Conservation (phyloP, 306 rosid genomes). For the Cicer bijugum region DNA sequence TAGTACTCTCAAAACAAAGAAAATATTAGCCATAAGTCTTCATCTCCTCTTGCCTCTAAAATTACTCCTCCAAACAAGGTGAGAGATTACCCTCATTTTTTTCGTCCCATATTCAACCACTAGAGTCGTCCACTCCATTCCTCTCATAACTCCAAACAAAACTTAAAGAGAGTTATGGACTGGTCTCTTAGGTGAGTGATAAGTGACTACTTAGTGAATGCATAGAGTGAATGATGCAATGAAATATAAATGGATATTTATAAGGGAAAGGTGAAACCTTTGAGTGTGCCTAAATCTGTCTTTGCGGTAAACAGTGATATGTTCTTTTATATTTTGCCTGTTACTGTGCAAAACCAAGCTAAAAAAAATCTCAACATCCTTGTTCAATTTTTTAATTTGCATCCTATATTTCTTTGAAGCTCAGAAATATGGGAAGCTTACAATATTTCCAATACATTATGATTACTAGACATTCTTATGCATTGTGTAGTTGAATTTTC, state of each 20-base stretch:
- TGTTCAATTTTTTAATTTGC: conserved; percentile 7
- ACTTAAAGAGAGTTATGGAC: too few relatives aligned
- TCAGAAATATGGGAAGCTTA: conserved; percentile 20
- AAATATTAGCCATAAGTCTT: too few relatives aligned
- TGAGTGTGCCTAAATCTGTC: not conserved
- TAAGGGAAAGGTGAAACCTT: not conserved
- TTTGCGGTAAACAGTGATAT: not conserved
- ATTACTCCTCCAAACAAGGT: too few relatives aligned
- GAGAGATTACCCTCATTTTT: too few relatives aligned
- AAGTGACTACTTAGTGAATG: not conserved
- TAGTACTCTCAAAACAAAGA: too few relatives aligned
- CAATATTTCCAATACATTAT: conserved; percentile 25
- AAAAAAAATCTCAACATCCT: not conserved
- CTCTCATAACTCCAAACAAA: too few relatives aligned
- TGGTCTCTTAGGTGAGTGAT: too few relatives aligned
- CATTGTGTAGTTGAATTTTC: conserved; percentile 33
- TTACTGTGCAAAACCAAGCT: not conserved
- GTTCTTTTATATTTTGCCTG: not conserved
- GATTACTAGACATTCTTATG: too few relatives aligned
- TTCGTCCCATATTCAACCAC: too few relatives aligned
- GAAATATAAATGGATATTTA: not conserved
- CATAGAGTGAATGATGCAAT: not conserved
- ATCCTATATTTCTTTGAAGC: conserved; percentile 8
- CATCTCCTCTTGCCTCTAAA: too few relatives aligned
- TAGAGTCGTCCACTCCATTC: too few relatives aligned